Evolutionary conservation across 768 basidiomycete genomes (phyloP).

Genomic region (Xanthoconium stramineum): DNA sequence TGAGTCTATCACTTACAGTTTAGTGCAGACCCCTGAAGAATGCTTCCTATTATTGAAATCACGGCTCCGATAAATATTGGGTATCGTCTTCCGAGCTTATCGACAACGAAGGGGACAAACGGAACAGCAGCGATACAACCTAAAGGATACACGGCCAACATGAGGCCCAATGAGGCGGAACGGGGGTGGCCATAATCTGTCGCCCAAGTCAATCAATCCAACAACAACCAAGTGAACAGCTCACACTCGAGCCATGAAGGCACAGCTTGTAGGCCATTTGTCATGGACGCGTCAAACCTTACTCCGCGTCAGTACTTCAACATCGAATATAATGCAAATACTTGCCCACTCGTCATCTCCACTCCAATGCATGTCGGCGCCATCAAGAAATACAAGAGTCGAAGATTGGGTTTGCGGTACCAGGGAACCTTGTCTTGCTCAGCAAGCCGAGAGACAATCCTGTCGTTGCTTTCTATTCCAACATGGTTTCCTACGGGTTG

Average conservation of each 20-base stretch:
- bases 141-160: not conserved
- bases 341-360: constrained; percentile 12
- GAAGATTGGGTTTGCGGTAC: no score
- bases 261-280: constrained; percentile 62
- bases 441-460: constrained; percentile 12
- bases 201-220: no score
- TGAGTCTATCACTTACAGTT: no score
- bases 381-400: constrained; percentile 39
- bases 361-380: constrained; percentile 34
- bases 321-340: not conserved
- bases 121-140: constrained; percentile 43
- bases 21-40: no score
- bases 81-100: not conserved
- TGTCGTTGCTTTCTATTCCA: constrained; percentile 2
- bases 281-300: constrained; percentile 46
- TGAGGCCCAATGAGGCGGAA: no score
- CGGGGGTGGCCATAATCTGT: no score
- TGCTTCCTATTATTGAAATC: not conserved
- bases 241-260: constrained; percentile 53
- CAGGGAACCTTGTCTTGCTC: constrained; percentile 38
- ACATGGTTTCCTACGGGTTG: not conserved
- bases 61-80: constrained; percentile 7
- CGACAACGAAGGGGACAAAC: constrained; percentile 15
- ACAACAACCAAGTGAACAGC: constrained; percentile 2
- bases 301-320: not conserved